These are phyloP conservation scores for Fusarium sambucinum DNA, from an alignment of 2,329 filamentous ascomycete genomes.

Conservation along the genomic window DNA sequence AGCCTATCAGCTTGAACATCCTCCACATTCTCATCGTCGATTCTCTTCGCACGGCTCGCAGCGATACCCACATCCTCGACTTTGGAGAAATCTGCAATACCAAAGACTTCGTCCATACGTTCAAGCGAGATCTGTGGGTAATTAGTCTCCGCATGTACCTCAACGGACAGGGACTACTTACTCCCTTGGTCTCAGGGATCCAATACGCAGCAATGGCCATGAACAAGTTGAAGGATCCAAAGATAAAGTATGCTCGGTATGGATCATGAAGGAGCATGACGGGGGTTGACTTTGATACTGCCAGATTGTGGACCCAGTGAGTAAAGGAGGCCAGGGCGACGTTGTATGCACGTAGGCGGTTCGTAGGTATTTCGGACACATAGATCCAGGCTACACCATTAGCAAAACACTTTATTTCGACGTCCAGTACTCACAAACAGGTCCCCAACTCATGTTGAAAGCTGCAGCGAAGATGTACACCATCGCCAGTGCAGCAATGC, in stretches of 20 bases:
- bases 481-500: conserved; percentile 67
- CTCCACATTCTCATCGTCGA: conserved; percentile 33
- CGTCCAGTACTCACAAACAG: conserved; percentile 64
- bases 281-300: conserved; percentile 70
- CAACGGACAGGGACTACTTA: conserved; percentile 39
- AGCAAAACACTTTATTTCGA: not conserved
- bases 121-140: conserved; percentile 32
- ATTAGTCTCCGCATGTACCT: not conserved
- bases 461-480: conserved; percentile 73
- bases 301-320: conserved; percentile 75
- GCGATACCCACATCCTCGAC: conserved; percentile 31
- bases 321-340: conserved; percentile 71
- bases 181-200: conserved; percentile 69
- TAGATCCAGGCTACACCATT: conserved; percentile 54
- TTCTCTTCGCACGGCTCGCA: conserved; percentile 9
- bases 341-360: conserved; percentile 68
- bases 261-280: conserved; percentile 65
- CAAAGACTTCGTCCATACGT: conserved; percentile 39
- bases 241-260: conserved; percentile 68
- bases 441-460: conserved; percentile 73
- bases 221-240: conserved; percentile 66
- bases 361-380: conserved; percentile 72
- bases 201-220: conserved; percentile 65
- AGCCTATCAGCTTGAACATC: not conserved
- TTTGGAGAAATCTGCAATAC: conserved; percentile 33